Evolutionary conservation across 164 flowering plant species (phyloP), one percentile per base, ranked within the genome.

Genomic region (Chloranthus sessilifolius): DNA sequence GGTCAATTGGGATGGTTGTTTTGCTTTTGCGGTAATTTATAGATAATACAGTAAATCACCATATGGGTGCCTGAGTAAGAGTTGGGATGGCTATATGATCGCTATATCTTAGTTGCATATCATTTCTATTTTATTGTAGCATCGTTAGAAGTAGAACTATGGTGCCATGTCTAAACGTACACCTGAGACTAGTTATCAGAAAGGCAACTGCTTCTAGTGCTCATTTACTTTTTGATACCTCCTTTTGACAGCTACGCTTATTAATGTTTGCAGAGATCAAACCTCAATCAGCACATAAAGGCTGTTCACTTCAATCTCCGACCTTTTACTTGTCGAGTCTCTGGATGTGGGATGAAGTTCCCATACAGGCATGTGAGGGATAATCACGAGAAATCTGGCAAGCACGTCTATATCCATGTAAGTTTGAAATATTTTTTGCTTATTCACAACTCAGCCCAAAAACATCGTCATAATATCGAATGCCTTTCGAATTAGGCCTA

Each of bases 351-450:
- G 36, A 63, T 46, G 81, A 74, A 36, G 38, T 89, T 89, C 33
- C 42, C 89, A 0, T 83, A 67, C 68, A 80, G 62, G 66, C 95
- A 88, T 40, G 94, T 81, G 23, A 79, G 92, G 56, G 87, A 83
- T 47, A 74, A 72, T 7, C 95, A 87, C 48, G 95, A 87, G 65
- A 76, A 73, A 52, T 59, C 76, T 6, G 74, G 80, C 2, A 20
- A 53, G 38, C 92, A 83, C 54, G 57, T 69, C 37, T 74, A 70
- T 52, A 36, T 71, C 22, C 61, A 42, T 37, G 88, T 86, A 58
- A 72, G 76, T n/a, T n/a, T n/a, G n/a, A n/a, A n/a, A n/a, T n/a
- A n/a, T n/a, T n/a, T n/a, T n/a, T n/a, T n/a, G n/a, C n/a, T n/a
- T 55, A 7, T 43, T 9, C 1, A 11, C 7, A 40, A 17, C n/a